Base-by-base conservation (phyloP, 2,329 filamentous ascomycete genomes). In the Colletotrichum tropicicola region DNA sequence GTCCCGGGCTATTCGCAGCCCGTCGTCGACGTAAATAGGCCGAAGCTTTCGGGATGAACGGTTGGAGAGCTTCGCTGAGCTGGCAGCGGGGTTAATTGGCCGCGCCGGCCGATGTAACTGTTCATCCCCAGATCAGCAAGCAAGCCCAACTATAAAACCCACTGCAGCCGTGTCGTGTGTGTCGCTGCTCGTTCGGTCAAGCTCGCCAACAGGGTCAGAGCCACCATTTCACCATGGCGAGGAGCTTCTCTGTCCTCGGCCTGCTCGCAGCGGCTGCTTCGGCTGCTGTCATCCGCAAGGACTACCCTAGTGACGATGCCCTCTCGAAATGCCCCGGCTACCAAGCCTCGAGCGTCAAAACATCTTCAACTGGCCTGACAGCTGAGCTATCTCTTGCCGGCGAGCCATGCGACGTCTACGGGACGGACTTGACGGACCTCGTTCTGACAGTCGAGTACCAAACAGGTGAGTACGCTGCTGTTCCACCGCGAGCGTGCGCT, bases 321-420 rank as follows among this genome's bases (percentile, higher is more conserved):
- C 53, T 66, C 21, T 35, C 63, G 5, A 30, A 28, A 35, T 66
- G 63, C 35, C 63, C 63, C 19, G 63, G 63, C 64, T 43, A 93
- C 78, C 82, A 74, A 27, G 91, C 90, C 3, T 85, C 83, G n/a
- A 87, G 91, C 71, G 81, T 92, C 17, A 75, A 80, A 54, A 77
- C 82, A 49, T 85, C 80, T 0, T 72, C 75, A 35, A 81, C 79
- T 51, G 87, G 87, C 15, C 78, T 96, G 57, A 91, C 87, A 1
- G 72, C 72, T 3, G 65, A 72, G 19, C 54, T 74, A 25, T 68
- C 56, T 6, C 65, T 74, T 13, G 72, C 70, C 3, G 72, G 72
- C 19, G 51, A 63, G 15, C 59, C 68, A 2, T 74, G 72, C 66
- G 63, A 73, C 35, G 68, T 55, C 7, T 74, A 68, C 23, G 68